Percentiles rank a stretch among this genome's conserved stretches.
Evolutionary conservation across 441 rosid species (phyloP).

Genomic region (Erodium texanum): DNA sequence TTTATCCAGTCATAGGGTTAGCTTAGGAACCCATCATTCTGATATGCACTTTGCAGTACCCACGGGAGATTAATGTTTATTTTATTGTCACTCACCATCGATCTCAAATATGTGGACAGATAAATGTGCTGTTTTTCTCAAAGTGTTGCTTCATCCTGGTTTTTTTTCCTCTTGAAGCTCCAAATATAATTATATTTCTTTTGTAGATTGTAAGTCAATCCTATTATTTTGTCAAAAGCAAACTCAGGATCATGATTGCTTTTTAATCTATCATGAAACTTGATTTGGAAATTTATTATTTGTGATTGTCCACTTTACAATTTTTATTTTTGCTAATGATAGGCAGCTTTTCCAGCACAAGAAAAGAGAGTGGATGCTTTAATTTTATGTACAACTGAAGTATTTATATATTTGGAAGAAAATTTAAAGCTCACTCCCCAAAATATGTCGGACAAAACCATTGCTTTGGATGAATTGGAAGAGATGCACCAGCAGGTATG

Average conservation of each 20-base stretch:
- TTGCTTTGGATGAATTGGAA: constrained; percentile 75
- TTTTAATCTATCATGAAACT: not conserved
- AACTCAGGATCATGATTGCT: not conserved
- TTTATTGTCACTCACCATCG: no score
- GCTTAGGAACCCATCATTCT: no score
- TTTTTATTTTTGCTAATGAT: constrained; percentile 22
- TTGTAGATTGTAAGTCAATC: not conserved
- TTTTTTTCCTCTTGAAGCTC: no score
- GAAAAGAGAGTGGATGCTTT: constrained; percentile 91
- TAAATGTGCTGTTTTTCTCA: no score
- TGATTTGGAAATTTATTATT: not conserved
- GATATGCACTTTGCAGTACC: no score
- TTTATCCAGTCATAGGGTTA: no score
- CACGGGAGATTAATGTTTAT: no score
- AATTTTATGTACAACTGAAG: constrained; percentile 59
- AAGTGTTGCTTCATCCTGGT: no score
- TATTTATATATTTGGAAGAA: constrained; percentile 81
- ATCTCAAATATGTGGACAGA: no score
- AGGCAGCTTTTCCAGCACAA: constrained; percentile 92
- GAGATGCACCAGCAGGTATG: constrained; percentile 92
- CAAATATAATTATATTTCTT: not conserved
- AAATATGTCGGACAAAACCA: constrained; percentile 69
- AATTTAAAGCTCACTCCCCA: constrained; percentile 81
- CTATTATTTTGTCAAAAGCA: not conserved
- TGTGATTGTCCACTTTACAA: not conserved